Evolutionary conservation across 169 alveolate species (phyloP), one percentile per base, ranked within the genome.

Genomic region (Besnoitia besnoiti): DNA sequence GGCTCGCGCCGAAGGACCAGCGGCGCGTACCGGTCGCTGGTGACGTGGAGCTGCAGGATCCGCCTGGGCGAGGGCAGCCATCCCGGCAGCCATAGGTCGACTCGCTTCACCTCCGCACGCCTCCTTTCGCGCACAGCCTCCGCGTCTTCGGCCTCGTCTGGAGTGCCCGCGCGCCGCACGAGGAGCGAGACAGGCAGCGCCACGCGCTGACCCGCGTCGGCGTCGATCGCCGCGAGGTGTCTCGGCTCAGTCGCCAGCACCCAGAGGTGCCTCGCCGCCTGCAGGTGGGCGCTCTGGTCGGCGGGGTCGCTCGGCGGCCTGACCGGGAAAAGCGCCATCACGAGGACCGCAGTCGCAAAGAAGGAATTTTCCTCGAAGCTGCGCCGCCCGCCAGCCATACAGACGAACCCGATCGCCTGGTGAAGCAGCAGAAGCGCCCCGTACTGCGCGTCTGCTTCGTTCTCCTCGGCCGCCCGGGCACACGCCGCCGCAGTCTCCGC

Each of bases 391-490:
- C 67, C 67, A 21, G 67, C 12, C 67, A 55, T 55, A n/a, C 67
- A 55, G 30, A 55, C 67, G 67, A 55, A n/a, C 67, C 67, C 67
- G 27, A 55, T 55, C 67, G 67, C 67, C 67, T 55, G 67, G 67
- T 55, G 67, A 16, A 55, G 7, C n/a, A 55, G 67, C 33, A 55
- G 67, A 16, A 21, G 24, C 5, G 67, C 67, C 33, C 67, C 67
- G 67, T 55, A 55, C 67, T 55, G 67, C 12, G 67, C n/a, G 24
- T 55, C 33, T n/a, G 24, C 24, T 19, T 55, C 33, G 30, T 55
- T 55, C 67, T 55, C 67, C 27, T 55, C 67, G 33, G 67, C 67
- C 33, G 67, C 67, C 30, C 67, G 80, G 1, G 80, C 80, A 67
- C 46, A 35, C 39, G 80, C 40, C 2, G 80, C 80, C 39, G 80